Conservation (phyloP, 2,329 filamentous ascomycete genomes). For the Penicillium glabrum region DNA sequence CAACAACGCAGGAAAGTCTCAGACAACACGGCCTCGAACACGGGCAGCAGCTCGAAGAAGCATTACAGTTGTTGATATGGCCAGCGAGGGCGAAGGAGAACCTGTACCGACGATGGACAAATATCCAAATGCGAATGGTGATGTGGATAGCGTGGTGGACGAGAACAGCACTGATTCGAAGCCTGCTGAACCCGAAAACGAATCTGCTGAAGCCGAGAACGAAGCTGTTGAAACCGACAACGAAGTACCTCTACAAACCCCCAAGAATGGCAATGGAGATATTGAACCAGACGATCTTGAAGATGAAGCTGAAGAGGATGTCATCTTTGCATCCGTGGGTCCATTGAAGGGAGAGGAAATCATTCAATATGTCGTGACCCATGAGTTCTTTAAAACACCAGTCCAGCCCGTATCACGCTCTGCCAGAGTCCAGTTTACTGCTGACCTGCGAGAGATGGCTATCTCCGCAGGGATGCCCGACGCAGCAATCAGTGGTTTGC, state of each 20-base stretch:
- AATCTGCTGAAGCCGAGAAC: background rate
- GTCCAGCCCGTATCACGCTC: slow-evolving; percentile 17
- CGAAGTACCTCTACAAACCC: background rate
- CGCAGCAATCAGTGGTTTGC: slow-evolving; percentile 9
- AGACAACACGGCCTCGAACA: background rate
- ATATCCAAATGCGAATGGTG: background rate
- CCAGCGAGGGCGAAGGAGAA: slow-evolving; percentile 2
- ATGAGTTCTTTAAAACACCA: slow-evolving; percentile 18
- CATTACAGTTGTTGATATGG: slow-evolving; percentile 10
- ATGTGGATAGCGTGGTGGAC: background rate
- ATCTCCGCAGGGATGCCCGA: slow-evolving; percentile 15
- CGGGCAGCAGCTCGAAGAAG: background rate
- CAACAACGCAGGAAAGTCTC: background rate
- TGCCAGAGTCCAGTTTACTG: slow-evolving; percentile 18
- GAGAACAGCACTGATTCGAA: background rate
- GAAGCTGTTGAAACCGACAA: background rate
- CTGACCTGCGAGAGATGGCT: slow-evolving; percentile 19
- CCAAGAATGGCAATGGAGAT: background rate
- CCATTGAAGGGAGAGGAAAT: slow-evolving; percentile 7
- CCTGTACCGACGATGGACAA: background rate
- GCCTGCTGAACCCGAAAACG: background rate
- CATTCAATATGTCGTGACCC: slow-evolving; percentile 15
- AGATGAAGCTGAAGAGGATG: slow-evolving; percentile 10
- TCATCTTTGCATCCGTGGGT: slow-evolving; percentile 15
- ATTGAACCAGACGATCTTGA: background rate